Evolutionary conservation across 805 yeast species (phyloP), one percentile per base, ranked within the genome.

Genomic region (Schwanniomyces yamadae): DNA sequence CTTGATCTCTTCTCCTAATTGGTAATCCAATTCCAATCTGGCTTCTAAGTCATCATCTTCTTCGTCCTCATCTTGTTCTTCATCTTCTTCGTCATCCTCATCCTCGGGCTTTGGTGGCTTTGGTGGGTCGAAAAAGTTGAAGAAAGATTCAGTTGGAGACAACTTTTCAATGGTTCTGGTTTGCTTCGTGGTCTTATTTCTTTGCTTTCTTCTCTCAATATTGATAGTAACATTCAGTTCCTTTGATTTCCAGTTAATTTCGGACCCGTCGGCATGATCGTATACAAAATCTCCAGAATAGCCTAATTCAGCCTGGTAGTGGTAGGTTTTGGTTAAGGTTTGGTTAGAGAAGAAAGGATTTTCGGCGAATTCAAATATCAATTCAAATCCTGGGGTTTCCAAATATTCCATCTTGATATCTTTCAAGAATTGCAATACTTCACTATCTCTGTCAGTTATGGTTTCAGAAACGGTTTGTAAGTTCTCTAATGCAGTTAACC

Each of bases 61-160:
- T 4, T 78, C 84, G 4, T 54, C 61, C 13, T 50, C 52, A 7
- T 62, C 69, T 16, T 68, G 76, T 23, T 61, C 66, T 13, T 64
- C 69, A 9, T 63, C 56, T 3, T 71, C 82, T 3, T 57, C 66
- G 13, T 57, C 76, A 6, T 71, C 76, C 18, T 75, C 81, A 5
- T 70, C 79, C 4, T 66, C 75, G 17, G 47, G 52, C 49, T 54
- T 59, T 40, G 90, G 83, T 29, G 89, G 77, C 62, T 73, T 76
- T 54, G 99, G 99, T 23, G 99, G 98, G 51, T 80, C 85, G 63
- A 93, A 93, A 69, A 93, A 93, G 70, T 84, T 85, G 77, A 93
- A 93, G 71, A 93, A 93, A 15, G 96, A 88, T 52, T 88, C 96
- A 36, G 82, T 78, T n/a, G 97, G 96, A 6, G 95, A 81, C 50